Base-by-base conservation (phyloP, 1,284 basidiomycete genomes). In the Meira miltonrushii region DNA sequence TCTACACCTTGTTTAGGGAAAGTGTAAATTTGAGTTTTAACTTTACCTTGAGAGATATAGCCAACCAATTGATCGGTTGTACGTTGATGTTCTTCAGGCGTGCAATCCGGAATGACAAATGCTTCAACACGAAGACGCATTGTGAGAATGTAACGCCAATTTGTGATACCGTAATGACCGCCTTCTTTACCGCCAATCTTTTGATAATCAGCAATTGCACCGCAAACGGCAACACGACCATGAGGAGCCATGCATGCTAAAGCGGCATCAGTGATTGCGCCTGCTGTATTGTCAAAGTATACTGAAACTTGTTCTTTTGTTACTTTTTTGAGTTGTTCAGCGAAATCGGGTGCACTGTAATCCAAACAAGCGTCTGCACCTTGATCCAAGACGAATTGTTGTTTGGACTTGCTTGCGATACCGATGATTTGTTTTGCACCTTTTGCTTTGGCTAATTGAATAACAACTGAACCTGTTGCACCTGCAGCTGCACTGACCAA, bases 211-310 rank as follows among this genome's bases (percentile, higher is more conserved):
- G 39, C 28, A 39, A 59, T 59, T 13, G 46, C 41, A 37, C 58
- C 58, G 55, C 58, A 59, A 25, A 60, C 33, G 10, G 53, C 58
- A 10, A 59, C 38, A 8, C 58, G 58, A 12, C 58, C 58, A 13
- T n/a, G 9, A 11, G 52, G 12, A 17, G 55, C 50, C 58, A 59
- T 59, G 58, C 39, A 43, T 10, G 15, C 15, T 9, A 59, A 52
- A n/a, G 58, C 58, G 23, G 58, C 58, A 43, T 59, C 58, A 17
- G 55, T 53, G 5, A 56, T 52, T 23, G 54, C n/a, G 5, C 58
- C 58, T 15, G 53, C 58, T 39, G 55, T 55, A 33, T 59, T 59
- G 13, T 59, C 58, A 48, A 59, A 59, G 54, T 59, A 59, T 5
- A 59, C 57, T 40, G 28, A 28, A 21, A 59, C 54, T 12, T 56